Conservation (phyloP, 2,329 filamentous ascomycete species). For the Colletotrichum costaricense region DNA sequence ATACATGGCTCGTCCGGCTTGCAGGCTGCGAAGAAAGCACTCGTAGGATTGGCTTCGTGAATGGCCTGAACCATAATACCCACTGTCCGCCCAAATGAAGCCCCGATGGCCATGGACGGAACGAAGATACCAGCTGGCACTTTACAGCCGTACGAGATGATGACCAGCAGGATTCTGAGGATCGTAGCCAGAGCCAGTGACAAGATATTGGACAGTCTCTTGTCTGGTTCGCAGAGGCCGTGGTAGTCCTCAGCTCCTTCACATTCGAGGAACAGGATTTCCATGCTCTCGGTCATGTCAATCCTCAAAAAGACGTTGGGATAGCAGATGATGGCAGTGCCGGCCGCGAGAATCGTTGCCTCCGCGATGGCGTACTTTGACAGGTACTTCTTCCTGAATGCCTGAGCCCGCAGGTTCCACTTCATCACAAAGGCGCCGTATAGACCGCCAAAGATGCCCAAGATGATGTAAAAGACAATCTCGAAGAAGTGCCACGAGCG, state of each 20-base stretch:
- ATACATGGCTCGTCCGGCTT: constrained; percentile 94
- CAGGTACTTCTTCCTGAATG: constrained; percentile 94
- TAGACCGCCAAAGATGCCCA: constrained; percentile 92
- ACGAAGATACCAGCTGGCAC: constrained; percentile 98
- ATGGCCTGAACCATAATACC: constrained; percentile 93
- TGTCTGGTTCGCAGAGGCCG: constrained; percentile 83
- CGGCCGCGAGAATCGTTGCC: constrained; percentile 82
- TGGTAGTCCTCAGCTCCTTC: constrained; percentile 90
- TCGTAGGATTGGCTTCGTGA: constrained; percentile 84
- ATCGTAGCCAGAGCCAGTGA: constrained; percentile 84
- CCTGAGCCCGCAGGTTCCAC: constrained; percentile 91
- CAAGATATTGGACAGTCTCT: constrained; percentile 81
- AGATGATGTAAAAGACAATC: constrained; percentile 86
- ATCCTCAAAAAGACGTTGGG: constrained; percentile 95
- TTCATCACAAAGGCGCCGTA: constrained; percentile 98
- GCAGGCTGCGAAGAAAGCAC: constrained; percentile 88
- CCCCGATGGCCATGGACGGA: constrained; percentile 96
- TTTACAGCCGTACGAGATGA: constrained; percentile 97
- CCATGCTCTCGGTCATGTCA: constrained; percentile 99
- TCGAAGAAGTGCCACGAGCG: constrained; percentile 99
- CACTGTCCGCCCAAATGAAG: constrained; percentile 92
- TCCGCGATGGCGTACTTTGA: constrained; percentile 86
- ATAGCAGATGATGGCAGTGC: constrained; percentile 93
- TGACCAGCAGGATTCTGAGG: constrained; percentile 85
- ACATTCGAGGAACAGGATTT: constrained; percentile 95